Evolutionary conservation across 768 basidiomycete species (phyloP).

Genomic region (Naganishia friedmannii): DNA sequence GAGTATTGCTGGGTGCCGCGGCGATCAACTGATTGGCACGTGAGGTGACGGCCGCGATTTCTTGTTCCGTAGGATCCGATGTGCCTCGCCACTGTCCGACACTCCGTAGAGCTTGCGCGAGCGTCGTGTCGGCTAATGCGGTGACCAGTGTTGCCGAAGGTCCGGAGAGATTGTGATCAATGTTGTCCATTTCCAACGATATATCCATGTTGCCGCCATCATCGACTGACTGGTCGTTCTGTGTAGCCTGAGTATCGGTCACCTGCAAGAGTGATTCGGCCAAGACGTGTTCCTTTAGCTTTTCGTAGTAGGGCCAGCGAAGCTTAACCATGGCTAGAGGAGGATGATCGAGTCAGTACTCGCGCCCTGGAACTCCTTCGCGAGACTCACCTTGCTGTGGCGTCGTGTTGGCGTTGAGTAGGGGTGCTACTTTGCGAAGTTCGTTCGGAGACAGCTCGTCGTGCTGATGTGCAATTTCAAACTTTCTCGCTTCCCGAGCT

Average conservation of each 20-base stretch:
- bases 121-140: conserved; percentile 6
- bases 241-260: background rate
- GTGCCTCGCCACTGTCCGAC: conserved; percentile 3
- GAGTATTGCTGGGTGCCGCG: background rate
- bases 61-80: background rate
- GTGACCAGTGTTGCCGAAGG: background rate
- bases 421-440: background rate
- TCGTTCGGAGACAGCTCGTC: background rate
- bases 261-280: background rate
- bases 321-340: background rate
- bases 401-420: background rate
- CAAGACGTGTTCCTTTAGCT: background rate
- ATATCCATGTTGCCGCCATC: conserved; percentile 10
- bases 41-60: background rate
- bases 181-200: background rate
- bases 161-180: background rate
- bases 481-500: conserved; percentile 8
- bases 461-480: background rate
- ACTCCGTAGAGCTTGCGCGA: conserved; percentile 2
- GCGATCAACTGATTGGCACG: conserved; percentile 13
- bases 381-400: conserved; percentile 7
- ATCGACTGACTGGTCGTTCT: background rate
- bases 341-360: background rate
- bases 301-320: conserved; percentile 19
- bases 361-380: too few species aligned